A percentile compares a stretch with the other conserved stretches of the same genome.
phyloP scores from a whole-genome alignment of 139 green algal species.

The Deuterostichococcus epilithicus region DNA sequence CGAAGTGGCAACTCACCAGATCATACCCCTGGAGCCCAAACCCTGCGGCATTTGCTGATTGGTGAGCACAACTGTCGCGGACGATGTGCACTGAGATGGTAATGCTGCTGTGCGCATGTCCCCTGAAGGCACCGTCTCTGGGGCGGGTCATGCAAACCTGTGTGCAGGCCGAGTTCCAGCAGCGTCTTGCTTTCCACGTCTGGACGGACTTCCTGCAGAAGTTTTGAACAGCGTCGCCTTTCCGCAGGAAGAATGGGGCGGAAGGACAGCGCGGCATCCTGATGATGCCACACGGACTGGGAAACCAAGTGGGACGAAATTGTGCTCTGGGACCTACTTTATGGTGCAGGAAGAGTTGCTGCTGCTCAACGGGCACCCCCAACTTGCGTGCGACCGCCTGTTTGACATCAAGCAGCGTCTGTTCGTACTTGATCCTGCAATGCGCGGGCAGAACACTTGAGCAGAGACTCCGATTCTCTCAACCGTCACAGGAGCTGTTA shows the following conservation, averaged over 20 bases:
- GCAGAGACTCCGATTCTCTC: too few relatives aligned
- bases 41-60: conserved; percentile 7
- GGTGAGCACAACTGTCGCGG: too few relatives aligned
- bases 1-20: conserved; percentile 35
- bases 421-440: conserved; percentile 66
- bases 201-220: background rate
- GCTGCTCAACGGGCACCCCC: conserved; percentile 45
- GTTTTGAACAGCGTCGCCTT: too few relatives aligned
- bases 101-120: too few relatives aligned
- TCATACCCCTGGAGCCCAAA: conserved; percentile 77
- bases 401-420: conserved; percentile 62
- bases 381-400: conserved; percentile 36
- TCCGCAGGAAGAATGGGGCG: too few relatives aligned
- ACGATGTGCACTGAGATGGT: too few relatives aligned
- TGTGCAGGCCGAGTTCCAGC: conserved; percentile 76
- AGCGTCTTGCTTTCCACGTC: conserved; percentile 57
- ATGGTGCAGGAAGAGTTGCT: conserved; percentile 71
- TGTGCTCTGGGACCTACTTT: conserved; percentile 20
- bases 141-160: conserved; percentile 27
- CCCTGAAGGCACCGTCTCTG: too few relatives aligned
- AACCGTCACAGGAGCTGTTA: too few relatives aligned
- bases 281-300: too few relatives aligned
- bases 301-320: too few relatives aligned
- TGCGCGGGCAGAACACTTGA: too few relatives aligned
- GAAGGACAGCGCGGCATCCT: too few relatives aligned